Percentiles rank a stretch among this genome's conserved stretches.
These are phyloP conservation scores for Eremothecium gossypii DNA, from an alignment of 1,139 yeast genomes.

Conservation along the genomic window DNA sequence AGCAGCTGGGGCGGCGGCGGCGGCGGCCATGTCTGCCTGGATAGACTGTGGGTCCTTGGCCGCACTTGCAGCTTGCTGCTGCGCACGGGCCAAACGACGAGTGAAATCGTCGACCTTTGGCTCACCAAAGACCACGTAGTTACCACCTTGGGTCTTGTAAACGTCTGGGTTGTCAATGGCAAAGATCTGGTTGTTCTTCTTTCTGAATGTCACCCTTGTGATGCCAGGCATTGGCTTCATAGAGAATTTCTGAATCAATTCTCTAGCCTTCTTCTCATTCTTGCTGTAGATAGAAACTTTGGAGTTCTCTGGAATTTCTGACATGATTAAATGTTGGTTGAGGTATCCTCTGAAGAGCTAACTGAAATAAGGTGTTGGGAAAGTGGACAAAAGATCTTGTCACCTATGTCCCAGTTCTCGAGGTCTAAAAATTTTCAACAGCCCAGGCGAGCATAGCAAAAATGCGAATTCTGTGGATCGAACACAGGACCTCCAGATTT, in stretches of 20 bases:
- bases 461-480: conserved; percentile 82
- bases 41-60: conserved; percentile 42
- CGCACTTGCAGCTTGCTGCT: conserved; percentile 43
- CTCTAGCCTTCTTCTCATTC: conserved; percentile 95
- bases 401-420: no score
- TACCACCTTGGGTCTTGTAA: conserved; percentile 87
- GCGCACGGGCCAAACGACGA: conserved; percentile 74
- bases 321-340: conserved; percentile 6
- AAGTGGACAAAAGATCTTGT: no score
- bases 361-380: not conserved
- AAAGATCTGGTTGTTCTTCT: conserved; percentile 84
- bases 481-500: conserved; percentile 84
- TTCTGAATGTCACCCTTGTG: conserved; percentile 92
- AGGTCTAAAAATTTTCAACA: conserved; percentile 1
- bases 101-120: conserved; percentile 90
- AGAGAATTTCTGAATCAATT: conserved; percentile 78
- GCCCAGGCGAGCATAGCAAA: conserved; percentile 15
- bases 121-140: conserved; percentile 95
- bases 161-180: conserved; percentile 95
- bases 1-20: conserved; percentile 50
- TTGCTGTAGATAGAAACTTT: conserved; percentile 76
- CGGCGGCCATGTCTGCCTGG: conserved; percentile 76
- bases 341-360: not conserved
- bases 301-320: conserved; percentile 78
- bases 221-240: conserved; percentile 89